Evolutionary conservation across 805 yeast genomes (phyloP).

Genomic region (Huiozyma naganishii): DNA sequence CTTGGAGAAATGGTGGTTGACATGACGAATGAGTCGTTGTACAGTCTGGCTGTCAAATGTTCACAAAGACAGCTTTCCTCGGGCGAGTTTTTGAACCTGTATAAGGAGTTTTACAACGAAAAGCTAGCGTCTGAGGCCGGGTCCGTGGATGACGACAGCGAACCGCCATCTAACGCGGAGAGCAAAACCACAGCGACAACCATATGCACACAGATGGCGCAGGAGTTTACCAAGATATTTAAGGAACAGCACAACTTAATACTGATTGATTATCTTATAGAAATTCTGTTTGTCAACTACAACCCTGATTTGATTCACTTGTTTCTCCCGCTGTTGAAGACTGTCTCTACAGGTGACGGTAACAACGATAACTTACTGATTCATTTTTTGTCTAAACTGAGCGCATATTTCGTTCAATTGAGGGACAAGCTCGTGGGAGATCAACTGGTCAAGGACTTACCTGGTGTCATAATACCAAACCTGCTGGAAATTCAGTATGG

Average conservation of each 20-base stretch:
- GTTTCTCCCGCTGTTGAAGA: conserved; percentile 16
- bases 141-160: conserved; percentile 7
- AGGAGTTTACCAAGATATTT: conserved; percentile 16
- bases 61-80: conserved; percentile 20
- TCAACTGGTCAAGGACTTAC: conserved; percentile 19
- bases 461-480: conserved; percentile 17
- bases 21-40: conserved; percentile 16
- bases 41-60: conserved; percentile 19
- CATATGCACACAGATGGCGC: conserved; percentile 5
- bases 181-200: neutral
- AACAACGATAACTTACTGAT: conserved; percentile 9
- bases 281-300: conserved; percentile 23
- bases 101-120: conserved; percentile 27
- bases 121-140: conserved; percentile 5
- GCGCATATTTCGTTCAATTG: conserved; percentile 17
- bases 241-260: conserved; percentile 11
- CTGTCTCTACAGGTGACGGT: conserved; percentile 2
- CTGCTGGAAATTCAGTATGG: conserved; percentile 8
- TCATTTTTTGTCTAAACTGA: conserved; percentile 22
- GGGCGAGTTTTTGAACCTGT: conserved; percentile 21
- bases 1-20: conserved; percentile 1
- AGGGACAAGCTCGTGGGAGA: conserved; percentile 22
- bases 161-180: conserved; percentile 7
- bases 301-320: conserved; percentile 17
- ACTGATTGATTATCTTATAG: conserved; percentile 22